Percentiles rank a stretch among this genome's conserved stretches.
Conservation (phyloP, 345 rosid genomes). For the Abelmoschus esculentus region DNA sequence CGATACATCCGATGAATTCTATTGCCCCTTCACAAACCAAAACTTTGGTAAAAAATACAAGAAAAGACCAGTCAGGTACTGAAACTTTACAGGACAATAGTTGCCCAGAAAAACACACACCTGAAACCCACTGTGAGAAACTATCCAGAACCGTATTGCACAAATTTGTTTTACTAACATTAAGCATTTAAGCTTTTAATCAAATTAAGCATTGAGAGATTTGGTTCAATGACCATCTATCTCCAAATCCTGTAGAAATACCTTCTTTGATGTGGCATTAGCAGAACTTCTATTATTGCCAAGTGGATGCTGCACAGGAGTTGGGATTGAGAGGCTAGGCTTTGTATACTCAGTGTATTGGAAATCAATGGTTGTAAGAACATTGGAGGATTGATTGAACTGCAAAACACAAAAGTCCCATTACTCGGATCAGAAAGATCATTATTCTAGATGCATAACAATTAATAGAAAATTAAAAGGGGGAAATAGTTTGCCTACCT, state of each 20-base stretch:
- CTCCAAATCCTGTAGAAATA: conserved; percentile 11
- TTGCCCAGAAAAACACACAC: background rate
- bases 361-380: conserved; percentile 43
- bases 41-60: background rate
- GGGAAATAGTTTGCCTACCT: conserved; percentile 35
- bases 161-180: background rate
- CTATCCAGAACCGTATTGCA: background rate
- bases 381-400: conserved; percentile 53
- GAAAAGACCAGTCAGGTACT: background rate
- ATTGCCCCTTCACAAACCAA: background rate
- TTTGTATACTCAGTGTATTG: conserved; percentile 37
- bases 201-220: conserved; percentile 1
- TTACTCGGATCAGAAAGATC: background rate
- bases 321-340: conserved; percentile 33
- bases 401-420: conserved; percentile 24
- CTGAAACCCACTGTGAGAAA: background rate
- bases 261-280: conserved; percentile 44
- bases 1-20: background rate
- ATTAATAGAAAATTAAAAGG: background rate
- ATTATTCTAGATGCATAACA: background rate
- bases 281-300: conserved; percentile 29
- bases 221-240: background rate
- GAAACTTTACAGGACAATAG: background rate
- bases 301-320: conserved; percentile 28
- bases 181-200: background rate